Conservation (phyloP, 129 eudicot genomes). For the Chrysanthemum seticuspe region DNA sequence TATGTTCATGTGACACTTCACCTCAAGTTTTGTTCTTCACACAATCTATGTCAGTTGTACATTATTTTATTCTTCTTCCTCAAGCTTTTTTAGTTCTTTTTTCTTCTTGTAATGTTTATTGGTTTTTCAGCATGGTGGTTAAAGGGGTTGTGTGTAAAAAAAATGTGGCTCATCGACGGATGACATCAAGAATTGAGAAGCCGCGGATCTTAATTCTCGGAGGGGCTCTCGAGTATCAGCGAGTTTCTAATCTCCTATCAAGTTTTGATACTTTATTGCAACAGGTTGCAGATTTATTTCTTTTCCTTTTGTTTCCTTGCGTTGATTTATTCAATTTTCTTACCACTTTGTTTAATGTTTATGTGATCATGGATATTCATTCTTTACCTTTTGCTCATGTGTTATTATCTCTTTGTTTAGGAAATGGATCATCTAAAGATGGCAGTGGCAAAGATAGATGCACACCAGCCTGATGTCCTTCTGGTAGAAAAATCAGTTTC, state of each 20-base stretch:
- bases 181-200: constrained; percentile 83
- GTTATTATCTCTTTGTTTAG: constrained; percentile 33
- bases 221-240: constrained; percentile 98
- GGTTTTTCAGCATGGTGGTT: constrained; percentile 60
- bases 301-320: not conserved
- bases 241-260: constrained; percentile 86
- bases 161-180: constrained; percentile 93
- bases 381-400: constrained; percentile 15
- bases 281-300: constrained; percentile 50
- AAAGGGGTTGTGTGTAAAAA: constrained; percentile 97
- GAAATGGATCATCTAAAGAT: constrained; percentile 98
- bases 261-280: constrained; percentile 92
- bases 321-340: not conserved
- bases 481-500: constrained; percentile 98
- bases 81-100: not conserved
- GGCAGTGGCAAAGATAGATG: constrained; percentile 97
- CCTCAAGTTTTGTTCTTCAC: not conserved
- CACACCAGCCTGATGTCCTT: constrained; percentile 88
- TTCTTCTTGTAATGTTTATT: constrained; percentile 21
- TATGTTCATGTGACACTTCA: not conserved
- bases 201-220: constrained; percentile 89
- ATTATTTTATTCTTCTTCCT: not conserved
- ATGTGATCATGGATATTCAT: not conserved
- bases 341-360: not conserved
- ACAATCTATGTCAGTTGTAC: no score